Conservation (phyloP, 805 yeast genomes). For the Lipomyces starkeyi region DNA sequence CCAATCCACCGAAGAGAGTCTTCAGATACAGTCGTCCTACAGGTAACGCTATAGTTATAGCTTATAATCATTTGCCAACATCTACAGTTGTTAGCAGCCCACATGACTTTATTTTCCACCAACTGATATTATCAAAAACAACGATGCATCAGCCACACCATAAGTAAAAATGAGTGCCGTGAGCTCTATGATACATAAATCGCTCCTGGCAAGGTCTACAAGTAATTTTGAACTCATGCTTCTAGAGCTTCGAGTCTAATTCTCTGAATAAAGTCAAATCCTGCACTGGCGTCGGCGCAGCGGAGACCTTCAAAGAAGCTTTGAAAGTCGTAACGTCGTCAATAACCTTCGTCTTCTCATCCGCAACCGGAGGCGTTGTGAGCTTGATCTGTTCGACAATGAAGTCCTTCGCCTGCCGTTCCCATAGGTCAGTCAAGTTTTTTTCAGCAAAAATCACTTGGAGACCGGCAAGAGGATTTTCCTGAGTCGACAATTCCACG, state of each 20-base stretch:
- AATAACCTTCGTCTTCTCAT: slow-evolving; percentile 43
- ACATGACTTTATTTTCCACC: too few species aligned
- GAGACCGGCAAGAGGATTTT: slow-evolving; percentile 16
- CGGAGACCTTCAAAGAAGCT: slow-evolving; percentile 57
- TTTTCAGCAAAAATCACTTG: slow-evolving; percentile 10
- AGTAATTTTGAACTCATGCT: background rate
- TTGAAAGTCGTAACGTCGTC: slow-evolving; percentile 61
- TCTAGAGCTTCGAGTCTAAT: slow-evolving; percentile 32
- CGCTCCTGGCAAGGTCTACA: background rate
- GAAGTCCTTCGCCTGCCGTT: slow-evolving; percentile 21
- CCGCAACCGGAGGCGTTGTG: slow-evolving; percentile 57
- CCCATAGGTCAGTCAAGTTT: slow-evolving; percentile 19
- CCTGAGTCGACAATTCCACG: slow-evolving; percentile 8
- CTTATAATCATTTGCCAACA: too few species aligned
- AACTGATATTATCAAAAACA: too few species aligned
- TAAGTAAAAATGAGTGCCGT: too few species aligned
- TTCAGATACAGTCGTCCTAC: too few species aligned
- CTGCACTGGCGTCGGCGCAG: slow-evolving; percentile 62
- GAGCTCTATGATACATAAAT: background rate
- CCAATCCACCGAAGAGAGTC: too few species aligned
- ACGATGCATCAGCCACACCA: too few species aligned
- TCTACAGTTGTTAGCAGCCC: too few species aligned
- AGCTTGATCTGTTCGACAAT: slow-evolving; percentile 31
- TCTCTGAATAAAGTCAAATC: slow-evolving; percentile 29
- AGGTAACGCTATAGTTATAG: too few species aligned